Conservation (phyloP, 2,329 filamentous ascomycete species). For the Diaporthe destruens region DNA sequence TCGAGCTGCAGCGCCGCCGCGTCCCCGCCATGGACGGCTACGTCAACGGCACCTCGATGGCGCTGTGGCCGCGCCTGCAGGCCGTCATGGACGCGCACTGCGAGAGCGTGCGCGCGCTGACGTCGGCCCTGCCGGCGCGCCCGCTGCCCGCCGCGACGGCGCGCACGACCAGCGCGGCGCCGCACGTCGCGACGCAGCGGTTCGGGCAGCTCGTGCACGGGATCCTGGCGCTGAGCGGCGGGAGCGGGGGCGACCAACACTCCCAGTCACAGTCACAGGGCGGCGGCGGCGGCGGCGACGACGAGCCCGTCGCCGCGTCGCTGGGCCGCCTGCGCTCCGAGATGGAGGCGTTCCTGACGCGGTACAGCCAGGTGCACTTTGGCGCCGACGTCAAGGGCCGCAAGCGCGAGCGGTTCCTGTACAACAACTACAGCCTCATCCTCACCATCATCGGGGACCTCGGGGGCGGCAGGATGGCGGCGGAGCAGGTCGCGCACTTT, state of each 20-base stretch:
- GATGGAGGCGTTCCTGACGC: constrained; percentile 84
- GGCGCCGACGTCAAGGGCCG: constrained; percentile 72
- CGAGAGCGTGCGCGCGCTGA: constrained; percentile 81
- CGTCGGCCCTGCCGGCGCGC: constrained; percentile 63
- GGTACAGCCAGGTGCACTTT: constrained; percentile 77
- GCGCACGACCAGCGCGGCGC: constrained; percentile 78
- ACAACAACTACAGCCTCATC: constrained; percentile 97
- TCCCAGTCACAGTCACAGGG: constrained; percentile 51
- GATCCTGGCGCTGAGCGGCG: constrained; percentile 83
- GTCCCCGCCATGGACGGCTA: constrained; percentile 91
- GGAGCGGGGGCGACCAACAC: constrained; percentile 54
- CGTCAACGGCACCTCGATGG: constrained; percentile 94
- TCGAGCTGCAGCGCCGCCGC: constrained; percentile 91
- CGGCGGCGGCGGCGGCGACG: constrained; percentile 78
- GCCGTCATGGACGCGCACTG: constrained; percentile 93
- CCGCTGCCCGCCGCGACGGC: constrained; percentile 60
- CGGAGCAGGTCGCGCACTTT: constrained; percentile 82
- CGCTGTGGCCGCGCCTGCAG: constrained; percentile 96
- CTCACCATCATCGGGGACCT: constrained; percentile 89
- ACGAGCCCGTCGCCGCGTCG: constrained; percentile 90
- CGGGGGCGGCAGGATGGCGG: constrained; percentile 74
- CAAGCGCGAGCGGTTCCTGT: constrained; percentile 88
- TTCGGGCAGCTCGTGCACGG: constrained; percentile 94
- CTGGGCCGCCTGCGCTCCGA: constrained; percentile 82
- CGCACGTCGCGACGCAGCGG: constrained; percentile 92